phyloP scores from a whole-genome alignment of 495 filamentous ascomycete species.

The Diplogelasinospora grovesii region DNA sequence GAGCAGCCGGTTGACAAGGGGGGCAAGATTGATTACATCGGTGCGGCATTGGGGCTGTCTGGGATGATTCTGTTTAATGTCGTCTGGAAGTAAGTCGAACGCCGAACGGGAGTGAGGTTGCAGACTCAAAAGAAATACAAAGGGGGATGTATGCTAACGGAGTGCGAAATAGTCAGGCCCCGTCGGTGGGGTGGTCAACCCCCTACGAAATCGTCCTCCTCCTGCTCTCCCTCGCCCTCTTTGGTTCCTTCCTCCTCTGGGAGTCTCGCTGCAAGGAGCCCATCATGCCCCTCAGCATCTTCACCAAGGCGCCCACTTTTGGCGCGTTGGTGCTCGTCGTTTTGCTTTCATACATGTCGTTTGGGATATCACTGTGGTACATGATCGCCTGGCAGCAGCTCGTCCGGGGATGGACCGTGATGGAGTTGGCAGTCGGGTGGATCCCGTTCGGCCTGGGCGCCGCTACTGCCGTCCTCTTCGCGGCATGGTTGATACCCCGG shows the following conservation, averaged over 20 bases:
- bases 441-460: slow-evolving; percentile 39
- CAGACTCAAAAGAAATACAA: no score
- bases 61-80: slow-evolving; percentile 48
- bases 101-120: no score
- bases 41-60: slow-evolving; percentile 37
- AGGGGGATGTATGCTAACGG: background rate
- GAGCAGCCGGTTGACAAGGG: slow-evolving; percentile 37
- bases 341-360: slow-evolving; percentile 46
- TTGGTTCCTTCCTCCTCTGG: slow-evolving; percentile 40
- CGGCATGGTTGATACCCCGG: slow-evolving; percentile 41
- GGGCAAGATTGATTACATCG: slow-evolving; percentile 44
- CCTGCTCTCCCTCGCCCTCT: slow-evolving; percentile 30
- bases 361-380: slow-evolving; percentile 26
- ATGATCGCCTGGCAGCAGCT: slow-evolving; percentile 25
- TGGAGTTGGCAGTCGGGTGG: slow-evolving; percentile 40
- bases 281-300: slow-evolving; percentile 47
- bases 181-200: slow-evolving; percentile 41
- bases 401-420: slow-evolving; percentile 37
- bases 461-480: slow-evolving; percentile 29
- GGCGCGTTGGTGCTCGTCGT: slow-evolving; percentile 40
- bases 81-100: slow-evolving; percentile 50
- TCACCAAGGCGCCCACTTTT: slow-evolving; percentile 45
- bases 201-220: slow-evolving; percentile 43
- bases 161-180: slow-evolving; percentile 41
- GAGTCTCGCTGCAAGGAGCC: slow-evolving; percentile 36